Evolutionary conservation across 352 stramenopile genomes (phyloP).

Genomic region (Phytopythium boreale): DNA sequence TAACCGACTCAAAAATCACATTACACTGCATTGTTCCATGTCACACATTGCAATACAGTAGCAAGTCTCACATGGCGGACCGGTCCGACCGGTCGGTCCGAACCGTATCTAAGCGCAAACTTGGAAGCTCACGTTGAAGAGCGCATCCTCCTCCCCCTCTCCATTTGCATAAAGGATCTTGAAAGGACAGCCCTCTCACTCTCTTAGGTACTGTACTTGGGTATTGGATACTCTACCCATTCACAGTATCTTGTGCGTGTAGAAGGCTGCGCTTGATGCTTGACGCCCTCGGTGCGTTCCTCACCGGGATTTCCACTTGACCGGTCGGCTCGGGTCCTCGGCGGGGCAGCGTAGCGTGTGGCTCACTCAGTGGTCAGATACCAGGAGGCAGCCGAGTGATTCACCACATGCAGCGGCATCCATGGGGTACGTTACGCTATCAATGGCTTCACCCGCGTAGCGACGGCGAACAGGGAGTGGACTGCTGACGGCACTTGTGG

Average conservation of each 20-base stretch:
- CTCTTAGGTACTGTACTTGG: too few species aligned
- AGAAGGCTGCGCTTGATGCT: background rate
- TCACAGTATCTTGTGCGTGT: background rate
- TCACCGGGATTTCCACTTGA: background rate
- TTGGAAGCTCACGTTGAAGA: conserved; percentile 5
- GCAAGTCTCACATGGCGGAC: background rate
- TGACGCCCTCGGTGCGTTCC: background rate
- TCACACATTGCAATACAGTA: conserved; percentile 3
- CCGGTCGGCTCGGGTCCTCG: background rate
- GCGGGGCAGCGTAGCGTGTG: background rate
- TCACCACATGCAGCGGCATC: conserved; percentile 6
- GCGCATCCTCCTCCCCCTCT: background rate
- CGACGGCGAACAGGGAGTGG: background rate
- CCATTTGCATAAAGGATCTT: conserved; percentile 1
- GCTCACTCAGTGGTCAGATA: too few species aligned
- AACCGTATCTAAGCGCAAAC: background rate
- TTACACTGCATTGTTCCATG: background rate
- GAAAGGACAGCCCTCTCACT: conserved; percentile 2
- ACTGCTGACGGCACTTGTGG: background rate
- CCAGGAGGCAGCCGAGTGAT: background rate
- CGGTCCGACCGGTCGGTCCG: background rate
- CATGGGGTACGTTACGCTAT: background rate
- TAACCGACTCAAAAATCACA: too few species aligned
- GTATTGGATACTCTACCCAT: background rate
- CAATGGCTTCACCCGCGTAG: background rate